Conservation (phyloP, 768 basidiomycete species). For the Collybia sp. region DNA sequence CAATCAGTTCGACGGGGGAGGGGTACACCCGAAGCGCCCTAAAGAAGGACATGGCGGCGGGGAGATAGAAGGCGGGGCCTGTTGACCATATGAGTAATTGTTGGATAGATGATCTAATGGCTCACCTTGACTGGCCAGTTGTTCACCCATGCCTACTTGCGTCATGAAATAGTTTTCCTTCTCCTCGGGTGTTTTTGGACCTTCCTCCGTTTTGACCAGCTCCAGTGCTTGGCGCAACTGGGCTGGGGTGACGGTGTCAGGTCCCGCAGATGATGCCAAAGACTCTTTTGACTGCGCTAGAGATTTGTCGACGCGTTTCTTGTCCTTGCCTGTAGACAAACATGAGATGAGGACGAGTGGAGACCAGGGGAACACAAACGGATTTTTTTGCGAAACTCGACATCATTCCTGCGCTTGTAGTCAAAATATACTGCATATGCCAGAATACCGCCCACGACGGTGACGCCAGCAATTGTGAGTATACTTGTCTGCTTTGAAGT, state of each 20-base stretch:
- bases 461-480: slow-evolving; percentile 41
- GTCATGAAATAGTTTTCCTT: slow-evolving; percentile 90
- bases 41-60: slow-evolving; percentile 88
- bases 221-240: slow-evolving; percentile 63
- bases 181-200: slow-evolving; percentile 65
- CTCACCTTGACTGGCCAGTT: slow-evolving; percentile 68
- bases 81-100: slow-evolving; percentile 1
- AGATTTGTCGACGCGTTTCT: slow-evolving; percentile 80
- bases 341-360: slow-evolving; percentile 4
- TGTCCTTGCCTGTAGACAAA: slow-evolving; percentile 74
- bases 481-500: slow-evolving; percentile 31
- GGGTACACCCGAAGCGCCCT: slow-evolving; percentile 94
- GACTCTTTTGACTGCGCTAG: slow-evolving; percentile 46
- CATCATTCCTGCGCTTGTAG: slow-evolving; percentile 86
- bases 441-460: slow-evolving; percentile 53
- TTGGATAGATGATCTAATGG: not conserved
- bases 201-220: slow-evolving; percentile 62
- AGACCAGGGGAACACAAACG: slow-evolving; percentile 45
- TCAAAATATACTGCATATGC: slow-evolving; percentile 95
- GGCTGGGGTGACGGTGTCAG: slow-evolving; percentile 35
- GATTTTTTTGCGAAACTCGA: slow-evolving; percentile 82
- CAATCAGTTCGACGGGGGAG: slow-evolving; percentile 87
- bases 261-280: slow-evolving; percentile 18
- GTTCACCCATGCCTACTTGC: slow-evolving; percentile 85
- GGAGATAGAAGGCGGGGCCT: slow-evolving; percentile 78